Base-by-base conservation (phyloP, 371 early-diverging fungal species). In the Mortierella sp. region DNA sequence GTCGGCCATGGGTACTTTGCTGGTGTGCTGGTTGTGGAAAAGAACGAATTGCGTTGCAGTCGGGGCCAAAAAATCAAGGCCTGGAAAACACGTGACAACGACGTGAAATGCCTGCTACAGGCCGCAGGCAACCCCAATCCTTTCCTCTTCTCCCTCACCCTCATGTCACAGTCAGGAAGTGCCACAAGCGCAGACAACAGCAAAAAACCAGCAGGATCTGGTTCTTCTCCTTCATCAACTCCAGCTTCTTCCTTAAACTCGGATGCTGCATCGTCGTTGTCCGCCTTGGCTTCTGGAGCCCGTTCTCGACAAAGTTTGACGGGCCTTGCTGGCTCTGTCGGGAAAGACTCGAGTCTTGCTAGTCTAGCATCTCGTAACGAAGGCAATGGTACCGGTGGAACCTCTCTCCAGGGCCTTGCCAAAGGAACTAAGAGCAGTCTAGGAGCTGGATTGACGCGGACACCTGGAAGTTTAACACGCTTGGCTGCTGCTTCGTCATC, bases 381-480 rank as follows among this genome's bases (percentile, higher is more conserved):
- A 55, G 19, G 26, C 23, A 19, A 16, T 1, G 42, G 41, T 6
- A 5, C 45, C 10, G n/a, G 26, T 12, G 26, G 26, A 21, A 9
- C 62, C 4, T 46, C 62, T 16, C 47, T 54, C 23, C 54, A 51
- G 27, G 54, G 47, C 26, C 54, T 46, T 47, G 62, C 62, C 2
- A 53, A 34, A 26, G 23, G 21, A 27, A 21, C 41, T 10, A 38
- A 23, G 19, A 39, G 3, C 26, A 41, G 60, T 39, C 8, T 52
- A 19, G 34, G 46, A 30, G 34, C 47, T 18, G 51, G 51, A 45
- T 28, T 52, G 30, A 24, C 61, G 26, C 50, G 51, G 26, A 19
- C 60, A 13, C 18, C 60, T 27, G 60, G 60, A 41, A 43, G 61
- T 2, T 61, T 61, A 45, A 43, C 53, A 5, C 61, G 30, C 10